These are phyloP conservation scores for Cryoendolithus antarcticus DNA, from an alignment of 2,329 filamentous ascomycete genomes.

Conservation along the genomic window DNA sequence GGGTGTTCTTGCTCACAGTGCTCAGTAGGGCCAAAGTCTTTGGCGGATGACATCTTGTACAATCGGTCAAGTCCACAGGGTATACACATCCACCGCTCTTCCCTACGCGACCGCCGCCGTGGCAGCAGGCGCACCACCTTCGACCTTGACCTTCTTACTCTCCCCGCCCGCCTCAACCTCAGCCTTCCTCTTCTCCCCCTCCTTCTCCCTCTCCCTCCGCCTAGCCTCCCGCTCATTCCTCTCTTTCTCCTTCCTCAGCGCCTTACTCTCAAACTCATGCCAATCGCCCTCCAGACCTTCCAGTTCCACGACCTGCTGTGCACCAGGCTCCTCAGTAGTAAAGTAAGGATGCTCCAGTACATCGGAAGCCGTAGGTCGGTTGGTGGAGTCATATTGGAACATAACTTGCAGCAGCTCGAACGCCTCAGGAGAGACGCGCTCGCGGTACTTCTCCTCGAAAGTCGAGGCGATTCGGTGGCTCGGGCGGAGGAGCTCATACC, in stretches of 20 bases:
- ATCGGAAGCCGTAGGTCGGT: constrained; percentile 70
- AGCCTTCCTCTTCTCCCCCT: constrained; percentile 23
- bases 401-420: constrained; percentile 73
- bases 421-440: constrained; percentile 63
- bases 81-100: no score
- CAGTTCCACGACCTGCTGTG: constrained; percentile 72
- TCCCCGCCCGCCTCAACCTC: constrained; percentile 15
- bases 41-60: no score
- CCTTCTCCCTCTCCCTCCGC: constrained; percentile 32
- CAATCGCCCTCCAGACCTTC: constrained; percentile 79
- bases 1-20: no score
- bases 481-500: constrained; percentile 86
- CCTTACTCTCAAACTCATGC: constrained; percentile 98
- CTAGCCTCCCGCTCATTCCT: constrained; percentile 47
- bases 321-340: constrained; percentile 61
- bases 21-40: no score
- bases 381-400: constrained; percentile 78
- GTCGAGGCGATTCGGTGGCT: constrained; percentile 57
- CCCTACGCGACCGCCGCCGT: no score
- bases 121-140: constrained; percentile 1
- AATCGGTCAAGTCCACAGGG: no score
- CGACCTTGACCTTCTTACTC: constrained; percentile 15
- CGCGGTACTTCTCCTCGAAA: constrained; percentile 73
- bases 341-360: constrained; percentile 86
- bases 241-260: constrained; percentile 79